Evolutionary conservation across 2,329 filamentous ascomycete species (phyloP).

Genomic region (Aspergillus arachidicola): DNA sequence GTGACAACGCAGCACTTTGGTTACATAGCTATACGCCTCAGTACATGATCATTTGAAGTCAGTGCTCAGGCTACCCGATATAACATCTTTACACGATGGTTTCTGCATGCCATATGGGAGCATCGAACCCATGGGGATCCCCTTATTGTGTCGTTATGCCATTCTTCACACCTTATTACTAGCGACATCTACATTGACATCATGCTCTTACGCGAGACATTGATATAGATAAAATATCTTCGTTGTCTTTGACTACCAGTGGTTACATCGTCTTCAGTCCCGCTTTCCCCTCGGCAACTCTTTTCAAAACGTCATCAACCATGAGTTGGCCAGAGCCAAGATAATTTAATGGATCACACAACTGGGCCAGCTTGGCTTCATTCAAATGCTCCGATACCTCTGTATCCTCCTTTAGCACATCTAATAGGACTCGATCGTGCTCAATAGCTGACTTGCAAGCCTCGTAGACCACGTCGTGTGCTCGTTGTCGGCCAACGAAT

Average conservation of each 20-base stretch:
- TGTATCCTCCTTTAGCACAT: constrained; percentile 42
- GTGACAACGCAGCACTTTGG: not conserved
- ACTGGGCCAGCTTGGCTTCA: constrained; percentile 45
- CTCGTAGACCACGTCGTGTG: constrained; percentile 60
- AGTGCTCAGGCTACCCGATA: no score
- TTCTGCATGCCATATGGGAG: no score
- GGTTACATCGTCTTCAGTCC: not conserved
- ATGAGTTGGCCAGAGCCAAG: constrained; percentile 35
- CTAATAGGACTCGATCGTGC: constrained; percentile 45
- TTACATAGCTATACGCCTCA: no score
- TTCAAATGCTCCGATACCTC: constrained; percentile 49
- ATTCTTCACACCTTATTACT: no score
- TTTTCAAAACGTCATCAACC: constrained; percentile 36
- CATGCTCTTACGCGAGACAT: no score
- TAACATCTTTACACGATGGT: no score
- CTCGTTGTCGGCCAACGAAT: constrained; percentile 54
- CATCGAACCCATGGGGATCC: no score
- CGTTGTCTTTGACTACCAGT: no score
- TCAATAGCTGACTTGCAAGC: constrained; percentile 57
- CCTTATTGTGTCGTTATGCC: no score
- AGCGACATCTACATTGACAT: no score
- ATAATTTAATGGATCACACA: constrained; percentile 56
- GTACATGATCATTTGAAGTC: no score
- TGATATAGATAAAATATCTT: no score
- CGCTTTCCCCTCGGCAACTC: not conserved